A percentile compares a stretch with the other conserved stretches of the same genome.
These are phyloP conservation scores for Zymoseptoria passerinii DNA, from an alignment of 2,329 filamentous ascomycete genomes.

Conservation along the genomic window DNA sequence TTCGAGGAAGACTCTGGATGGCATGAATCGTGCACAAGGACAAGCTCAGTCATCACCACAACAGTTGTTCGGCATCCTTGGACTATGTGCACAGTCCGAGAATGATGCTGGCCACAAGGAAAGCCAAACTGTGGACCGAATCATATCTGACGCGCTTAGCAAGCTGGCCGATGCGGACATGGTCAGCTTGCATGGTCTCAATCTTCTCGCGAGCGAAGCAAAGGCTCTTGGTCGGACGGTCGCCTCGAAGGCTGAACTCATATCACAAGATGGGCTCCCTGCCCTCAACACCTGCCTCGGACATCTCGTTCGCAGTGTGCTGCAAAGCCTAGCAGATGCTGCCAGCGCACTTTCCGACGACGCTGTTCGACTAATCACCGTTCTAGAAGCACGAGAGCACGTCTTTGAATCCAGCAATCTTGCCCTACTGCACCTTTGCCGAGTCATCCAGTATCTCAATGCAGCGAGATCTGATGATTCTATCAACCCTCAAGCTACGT, in stretches of 20 bases:
- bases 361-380: background rate
- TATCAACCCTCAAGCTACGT: slow-evolving; percentile 27
- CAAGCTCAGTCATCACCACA: background rate
- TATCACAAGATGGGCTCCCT: slow-evolving; percentile 27
- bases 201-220: slow-evolving; percentile 35
- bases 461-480: background rate
- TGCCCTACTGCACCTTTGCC: background rate
- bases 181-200: slow-evolving; percentile 33
- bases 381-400: background rate
- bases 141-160: slow-evolving; percentile 1
- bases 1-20: slow-evolving; percentile 2
- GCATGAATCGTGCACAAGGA: background rate
- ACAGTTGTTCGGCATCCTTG: slow-evolving; percentile 6
- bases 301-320: slow-evolving; percentile 19
- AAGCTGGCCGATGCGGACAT: slow-evolving; percentile 20
- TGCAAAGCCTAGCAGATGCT: slow-evolving; percentile 24
- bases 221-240: slow-evolving; percentile 31
- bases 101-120: background rate
- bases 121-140: background rate
- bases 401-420: background rate
- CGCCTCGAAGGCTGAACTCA: slow-evolving; percentile 26
- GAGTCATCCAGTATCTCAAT: background rate
- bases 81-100: background rate
- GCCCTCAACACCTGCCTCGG: slow-evolving; percentile 26
- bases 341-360: background rate